These are phyloP conservation scores for Metschnikowia picachoensis DNA, from an alignment of 805 yeast species.

Conservation along the genomic window DNA sequence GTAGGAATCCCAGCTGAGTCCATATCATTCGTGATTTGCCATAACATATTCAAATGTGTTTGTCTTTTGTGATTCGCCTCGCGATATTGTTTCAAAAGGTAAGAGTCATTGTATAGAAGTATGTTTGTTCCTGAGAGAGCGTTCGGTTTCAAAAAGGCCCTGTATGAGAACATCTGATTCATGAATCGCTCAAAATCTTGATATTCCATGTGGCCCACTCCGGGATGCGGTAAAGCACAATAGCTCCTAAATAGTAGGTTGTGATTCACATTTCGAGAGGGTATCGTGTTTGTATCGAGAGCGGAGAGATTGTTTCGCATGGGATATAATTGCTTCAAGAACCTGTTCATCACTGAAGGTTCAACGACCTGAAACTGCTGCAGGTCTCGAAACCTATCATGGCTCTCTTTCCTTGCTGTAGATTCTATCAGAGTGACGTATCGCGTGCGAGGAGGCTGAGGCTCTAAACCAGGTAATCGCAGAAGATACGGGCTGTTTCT, in stretches of 20 bases:
- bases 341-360: slow-evolving; percentile 1
- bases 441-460: background rate
- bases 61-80: slow-evolving; percentile 20
- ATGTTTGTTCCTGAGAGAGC: slow-evolving; percentile 14
- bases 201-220: slow-evolving; percentile 22
- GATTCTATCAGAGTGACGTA: slow-evolving; percentile 7
- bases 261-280: slow-evolving; percentile 22
- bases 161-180: slow-evolving; percentile 18
- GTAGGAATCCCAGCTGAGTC: slow-evolving; percentile 24
- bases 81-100: slow-evolving; percentile 11
- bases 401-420: slow-evolving; percentile 6
- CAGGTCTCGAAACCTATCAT: slow-evolving; percentile 8
- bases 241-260: slow-evolving; percentile 23
- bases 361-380: slow-evolving; percentile 8
- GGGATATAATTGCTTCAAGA: slow-evolving; percentile 14
- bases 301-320: slow-evolving; percentile 5
- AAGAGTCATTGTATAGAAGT: slow-evolving; percentile 1
- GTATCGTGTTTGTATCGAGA: slow-evolving; percentile 4
- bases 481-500: slow-evolving; percentile 10
- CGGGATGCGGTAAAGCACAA: slow-evolving; percentile 25
- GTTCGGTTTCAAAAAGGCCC: slow-evolving; percentile 28
- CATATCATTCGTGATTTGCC: slow-evolving; percentile 28
- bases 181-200: slow-evolving; percentile 29
- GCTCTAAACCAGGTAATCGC: slow-evolving; percentile 1
- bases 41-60: slow-evolving; percentile 20